Base-by-base conservation (phyloP, 108 stramenopile genomes). In the Asterionellopsis glacialis region DNA sequence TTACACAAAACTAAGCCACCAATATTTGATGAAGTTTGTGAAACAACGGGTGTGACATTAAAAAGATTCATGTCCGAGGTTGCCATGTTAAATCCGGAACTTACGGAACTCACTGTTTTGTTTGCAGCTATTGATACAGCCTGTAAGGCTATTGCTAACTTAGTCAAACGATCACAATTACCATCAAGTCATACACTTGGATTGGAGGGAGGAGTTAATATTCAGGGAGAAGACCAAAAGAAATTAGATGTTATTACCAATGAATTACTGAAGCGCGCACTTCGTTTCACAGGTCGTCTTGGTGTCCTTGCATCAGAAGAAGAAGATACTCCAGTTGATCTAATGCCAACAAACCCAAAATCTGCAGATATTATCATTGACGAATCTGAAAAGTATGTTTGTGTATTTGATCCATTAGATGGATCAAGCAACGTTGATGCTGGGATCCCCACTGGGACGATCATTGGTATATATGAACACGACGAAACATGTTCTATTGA, bases 401-500 rank as follows among this genome's bases (percentile, higher is more conserved):
- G 77, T 14, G 85, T 87, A 51, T 99, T 99, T 76, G 98, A 99
- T 77, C 97, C 93, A 23, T 80, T 99, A 51, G 98, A 99, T 76
- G 98, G 98, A 15, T 94, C 91, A 40, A 88, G 87, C 52, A 99
- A 99, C 76, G 95, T 96, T 43, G 97, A 99, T 83, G 96, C 97
- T 21, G 94, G 94, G 51, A 96, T 99, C 44, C 96, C 96, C 24
- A 97, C 97, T 12, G 98, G 98, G 19, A 97, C 97, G 19, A 97
- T 93, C 51, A 85, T 93, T 59, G 91, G 91, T 33, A 86, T 93
- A 45, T 93, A 88, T 55, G 82, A 33, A 52, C 85, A 90, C 63
- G 84, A 84, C 54, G 85, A 87, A 73, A 75, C 45, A 48, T 84
- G 83, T 27, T 55, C 27, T 33, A 69, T 81, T 54, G 81, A 83